Base-by-base conservation (phyloP, 306 rosid species). In the Datisca glomerata region DNA sequence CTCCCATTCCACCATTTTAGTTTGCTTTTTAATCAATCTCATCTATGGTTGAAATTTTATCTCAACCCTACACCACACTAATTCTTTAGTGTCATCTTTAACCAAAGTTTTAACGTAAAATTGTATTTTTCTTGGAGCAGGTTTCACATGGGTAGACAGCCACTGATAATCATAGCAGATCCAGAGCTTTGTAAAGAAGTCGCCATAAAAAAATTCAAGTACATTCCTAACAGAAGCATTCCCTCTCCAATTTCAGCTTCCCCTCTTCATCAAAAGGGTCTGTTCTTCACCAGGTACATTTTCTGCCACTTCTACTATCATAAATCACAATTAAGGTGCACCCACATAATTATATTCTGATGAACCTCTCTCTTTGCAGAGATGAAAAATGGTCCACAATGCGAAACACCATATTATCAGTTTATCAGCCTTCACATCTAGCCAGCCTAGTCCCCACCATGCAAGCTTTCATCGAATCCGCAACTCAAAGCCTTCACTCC, bases 101-200 rank as follows among this genome's bases (percentile, higher is more conserved):
- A n/a, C n/a, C n/a, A n/a, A n/a, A n/a, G n/a, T n/a, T n/a, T n/a
- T n/a, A n/a, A n/a, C n/a, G n/a, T n/a, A n/a, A n/a, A n/a, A n/a
- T n/a, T n/a, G n/a, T n/a, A 18, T 18, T 47, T 47, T 32, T 31
- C 8, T 11, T 31, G 4, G 47, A 56, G 57, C 73, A 89, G 97
- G 61, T 89, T 89, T 69, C 98, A 89, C 29, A 75, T 78, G 92
- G 98, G 95, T 34, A 78, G 98, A 44, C 93, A 80, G 46, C 91
- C 98, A 46, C 48, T 84, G 22, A 69, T 89, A 68, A 84, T 84
- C 18, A 62, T 89, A 21, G 93, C 93, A 61, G 86, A 80, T 56
- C 70, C 93, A 27, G 93, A 84, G 69, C 80, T 89, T 8, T 89
- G 95, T 46, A 80, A 51, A 55, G 98, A 89, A 60, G 98, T 45